These are phyloP conservation scores for Phlebiopsis flavidoalba DNA, from an alignment of 768 basidiomycete species.

Conservation along the genomic window DNA sequence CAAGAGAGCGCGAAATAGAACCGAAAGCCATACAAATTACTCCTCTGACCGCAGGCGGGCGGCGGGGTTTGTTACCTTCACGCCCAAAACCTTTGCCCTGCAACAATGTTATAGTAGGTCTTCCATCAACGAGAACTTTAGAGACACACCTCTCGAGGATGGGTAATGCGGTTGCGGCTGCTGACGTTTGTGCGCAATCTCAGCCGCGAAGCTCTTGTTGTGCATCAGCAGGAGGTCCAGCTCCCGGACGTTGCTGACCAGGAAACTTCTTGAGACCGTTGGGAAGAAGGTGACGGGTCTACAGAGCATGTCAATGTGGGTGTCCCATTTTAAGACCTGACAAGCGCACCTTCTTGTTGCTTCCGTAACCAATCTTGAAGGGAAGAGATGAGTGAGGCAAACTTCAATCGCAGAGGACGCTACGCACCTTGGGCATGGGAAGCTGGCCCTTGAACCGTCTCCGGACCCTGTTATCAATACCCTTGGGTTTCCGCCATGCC, in stretches of 20 bases:
- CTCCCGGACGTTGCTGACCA: conserved; percentile 91
- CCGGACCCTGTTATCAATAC: conserved; percentile 98
- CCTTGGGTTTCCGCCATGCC: conserved; percentile 99
- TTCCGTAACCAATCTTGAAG: conserved; percentile 79
- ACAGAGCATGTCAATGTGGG: not conserved
- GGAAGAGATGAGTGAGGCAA: not conserved
- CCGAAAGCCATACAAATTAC: conserved; percentile 35
- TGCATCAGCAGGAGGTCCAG: conserved; percentile 96
- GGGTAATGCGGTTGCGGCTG: conserved; percentile 87
- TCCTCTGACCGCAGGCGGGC: conserved; percentile 96
- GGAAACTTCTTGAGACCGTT: conserved; percentile 94
- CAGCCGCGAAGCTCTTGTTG: conserved; percentile 93
- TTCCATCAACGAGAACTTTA: not conserved
- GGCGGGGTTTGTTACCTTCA: conserved; percentile 91
- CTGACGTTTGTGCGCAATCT: conserved; percentile 96
- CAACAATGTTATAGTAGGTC: not conserved
- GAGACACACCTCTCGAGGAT: conserved; percentile 78
- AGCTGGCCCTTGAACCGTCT: conserved; percentile 93
- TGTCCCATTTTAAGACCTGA: not conserved
- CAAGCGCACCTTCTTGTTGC: conserved; percentile 67
- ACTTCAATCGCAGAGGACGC: not conserved
- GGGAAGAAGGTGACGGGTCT: conserved; percentile 94
- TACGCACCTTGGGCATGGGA: conserved; percentile 89
- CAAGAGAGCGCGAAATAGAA: conserved; percentile 27
- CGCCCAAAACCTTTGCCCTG: conserved; percentile 79